Evolutionary conservation across 1,139 yeast genomes (phyloP).

Genomic region (Saccharomyces hybrid): DNA sequence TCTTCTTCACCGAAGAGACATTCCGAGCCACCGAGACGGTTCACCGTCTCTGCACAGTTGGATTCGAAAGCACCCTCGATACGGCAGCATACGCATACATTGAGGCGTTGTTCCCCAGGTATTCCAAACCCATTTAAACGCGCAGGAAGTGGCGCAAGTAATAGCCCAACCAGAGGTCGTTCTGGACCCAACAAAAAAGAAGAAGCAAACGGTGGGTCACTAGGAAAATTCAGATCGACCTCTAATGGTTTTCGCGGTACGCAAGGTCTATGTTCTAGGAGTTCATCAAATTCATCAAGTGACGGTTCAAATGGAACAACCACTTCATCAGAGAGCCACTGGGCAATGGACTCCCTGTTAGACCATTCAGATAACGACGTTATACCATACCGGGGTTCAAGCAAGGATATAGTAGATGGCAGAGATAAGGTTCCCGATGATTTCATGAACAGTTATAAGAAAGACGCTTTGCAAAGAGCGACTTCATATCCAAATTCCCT

Average conservation of each 20-base stretch:
- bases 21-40: not conserved
- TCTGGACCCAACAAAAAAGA: not conserved
- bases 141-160: not conserved
- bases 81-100: not conserved
- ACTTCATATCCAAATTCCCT: not conserved
- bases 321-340: not conserved
- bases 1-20: not conserved
- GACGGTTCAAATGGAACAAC: not conserved
- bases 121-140: not conserved
- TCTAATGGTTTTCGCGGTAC: not conserved
- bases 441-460: not conserved
- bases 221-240: not conserved
- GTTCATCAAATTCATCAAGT: not conserved
- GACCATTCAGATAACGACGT: not conserved
- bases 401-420: not conserved
- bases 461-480: not conserved
- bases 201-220: not conserved
- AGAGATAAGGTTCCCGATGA: not conserved
- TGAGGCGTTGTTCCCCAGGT: not conserved
- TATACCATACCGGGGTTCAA: not conserved
- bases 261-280: not conserved
- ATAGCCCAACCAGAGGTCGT: not conserved
- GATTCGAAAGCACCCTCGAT: not conserved
- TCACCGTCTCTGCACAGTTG: not conserved
- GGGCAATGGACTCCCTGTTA: not conserved